These are phyloP conservation scores for Rhodamnia rubescens DNA, from an alignment of 345 rosid genomes.

Conservation along the genomic window DNA sequence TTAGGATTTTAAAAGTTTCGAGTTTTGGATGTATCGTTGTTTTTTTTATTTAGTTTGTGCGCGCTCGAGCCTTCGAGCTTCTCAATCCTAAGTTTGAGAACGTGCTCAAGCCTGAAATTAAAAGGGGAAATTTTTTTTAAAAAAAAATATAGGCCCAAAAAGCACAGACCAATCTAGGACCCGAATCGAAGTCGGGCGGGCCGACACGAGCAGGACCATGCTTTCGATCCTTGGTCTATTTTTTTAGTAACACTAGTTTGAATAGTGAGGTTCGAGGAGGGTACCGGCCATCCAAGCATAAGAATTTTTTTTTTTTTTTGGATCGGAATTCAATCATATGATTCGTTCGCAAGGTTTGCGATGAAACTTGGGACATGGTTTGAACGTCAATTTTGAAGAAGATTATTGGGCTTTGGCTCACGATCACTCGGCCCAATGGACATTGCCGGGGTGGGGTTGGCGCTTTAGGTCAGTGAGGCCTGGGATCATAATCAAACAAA, in stretches of 20 bases:
- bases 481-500: not conserved
- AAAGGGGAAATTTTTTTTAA: not conserved
- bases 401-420: not conserved
- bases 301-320: not conserved
- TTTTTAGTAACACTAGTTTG: not conserved
- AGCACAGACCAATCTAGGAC: not conserved
- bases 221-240: not conserved
- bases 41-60: not conserved
- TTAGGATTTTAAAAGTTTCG: not conserved
- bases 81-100: not conserved
- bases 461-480: not conserved
- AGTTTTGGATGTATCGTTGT: not conserved
- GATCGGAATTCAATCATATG: too few species aligned
- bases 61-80: not conserved
- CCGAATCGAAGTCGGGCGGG: not conserved
- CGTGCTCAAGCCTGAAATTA: not conserved
- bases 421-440: not conserved
- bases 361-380: not conserved
- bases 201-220: accelerated
- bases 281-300: not conserved
- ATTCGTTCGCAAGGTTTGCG: not conserved
- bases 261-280: not conserved
- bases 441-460: not conserved
- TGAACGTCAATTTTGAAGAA: not conserved
- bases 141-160: not conserved